Evolutionary conservation across 192 early-diverging fungal genomes (phyloP).

Genomic region (Funneliformis mosseae): DNA sequence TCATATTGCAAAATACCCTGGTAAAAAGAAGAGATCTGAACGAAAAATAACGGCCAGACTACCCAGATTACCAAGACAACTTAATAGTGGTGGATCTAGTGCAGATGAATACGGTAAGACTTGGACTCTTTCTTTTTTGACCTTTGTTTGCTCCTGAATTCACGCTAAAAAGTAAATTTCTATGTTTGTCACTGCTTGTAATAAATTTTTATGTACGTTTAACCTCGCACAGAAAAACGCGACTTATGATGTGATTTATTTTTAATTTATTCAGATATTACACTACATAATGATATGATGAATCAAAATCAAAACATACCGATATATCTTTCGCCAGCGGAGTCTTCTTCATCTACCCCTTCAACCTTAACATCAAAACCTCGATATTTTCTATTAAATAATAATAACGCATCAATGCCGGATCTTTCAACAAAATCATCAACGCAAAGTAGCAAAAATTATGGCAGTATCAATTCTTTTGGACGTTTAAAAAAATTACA

Average conservation of each 20-base stretch:
- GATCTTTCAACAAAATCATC: conserved; percentile 8
- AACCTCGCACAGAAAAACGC: too few relatives aligned
- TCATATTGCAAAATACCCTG: background rate
- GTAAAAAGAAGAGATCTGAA: background rate
- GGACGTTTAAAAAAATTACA: background rate
- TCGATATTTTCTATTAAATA: background rate
- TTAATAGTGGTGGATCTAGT: background rate
- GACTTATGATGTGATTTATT: too few relatives aligned
- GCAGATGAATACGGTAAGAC: background rate
- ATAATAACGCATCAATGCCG: background rate
- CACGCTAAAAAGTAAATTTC: background rate
- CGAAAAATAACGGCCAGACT: background rate
- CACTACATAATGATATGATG: background rate
- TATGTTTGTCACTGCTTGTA: too few relatives aligned
- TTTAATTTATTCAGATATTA: background rate
- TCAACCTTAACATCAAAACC: background rate
- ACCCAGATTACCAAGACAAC: background rate
- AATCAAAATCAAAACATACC: background rate
- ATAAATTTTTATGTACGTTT: too few relatives aligned
- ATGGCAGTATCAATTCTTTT: background rate
- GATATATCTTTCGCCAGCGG: background rate
- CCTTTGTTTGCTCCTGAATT: background rate
- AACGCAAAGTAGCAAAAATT: background rate
- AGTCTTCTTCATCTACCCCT: background rate
- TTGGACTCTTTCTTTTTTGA: background rate